A percentile compares a stretch with the other conserved stretches of the same genome.
Conservation (phyloP, 1,284 basidiomycete genomes). For the Trametes pubescens region DNA sequence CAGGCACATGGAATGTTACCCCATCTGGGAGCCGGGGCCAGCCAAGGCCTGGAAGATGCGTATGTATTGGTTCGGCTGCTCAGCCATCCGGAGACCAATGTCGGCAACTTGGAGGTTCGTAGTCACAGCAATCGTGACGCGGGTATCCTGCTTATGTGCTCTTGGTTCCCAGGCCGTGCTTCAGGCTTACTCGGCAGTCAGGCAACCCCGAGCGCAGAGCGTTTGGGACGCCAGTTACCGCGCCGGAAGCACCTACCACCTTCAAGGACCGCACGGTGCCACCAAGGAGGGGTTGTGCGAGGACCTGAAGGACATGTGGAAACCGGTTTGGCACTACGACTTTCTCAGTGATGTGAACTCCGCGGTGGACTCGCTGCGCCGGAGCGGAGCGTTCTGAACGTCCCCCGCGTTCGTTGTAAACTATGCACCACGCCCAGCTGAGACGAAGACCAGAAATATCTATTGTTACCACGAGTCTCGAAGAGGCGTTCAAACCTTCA, state of each 20-base stretch:
- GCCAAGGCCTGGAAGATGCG: slow-evolving; percentile 70
- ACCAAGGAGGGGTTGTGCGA: slow-evolving; percentile 32
- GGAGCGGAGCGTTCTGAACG: slow-evolving; percentile 1
- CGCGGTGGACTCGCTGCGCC: slow-evolving; percentile 42
- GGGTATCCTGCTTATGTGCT: slow-evolving; percentile 3
- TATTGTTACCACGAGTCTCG: no score
- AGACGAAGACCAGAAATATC: no score
- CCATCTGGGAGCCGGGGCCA: slow-evolving; percentile 68
- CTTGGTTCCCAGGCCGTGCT: slow-evolving; percentile 48
- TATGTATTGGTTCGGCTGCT: slow-evolving; percentile 60
- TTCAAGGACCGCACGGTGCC: slow-evolving; percentile 34
- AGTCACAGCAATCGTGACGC: neutral
- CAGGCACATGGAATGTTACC: slow-evolving; percentile 69
- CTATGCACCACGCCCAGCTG: no score
- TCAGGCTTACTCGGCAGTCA: slow-evolving; percentile 51
- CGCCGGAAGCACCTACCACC: slow-evolving; percentile 47
- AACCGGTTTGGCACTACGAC: slow-evolving; percentile 58
- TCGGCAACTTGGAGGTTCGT: slow-evolving; percentile 56
- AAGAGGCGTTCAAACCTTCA: no score
- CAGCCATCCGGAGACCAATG: slow-evolving; percentile 51
- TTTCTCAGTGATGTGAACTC: slow-evolving; percentile 46
- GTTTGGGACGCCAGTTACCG: slow-evolving; percentile 50
- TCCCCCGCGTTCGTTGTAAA: no score
- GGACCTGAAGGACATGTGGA: slow-evolving; percentile 52
- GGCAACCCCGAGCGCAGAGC: slow-evolving; percentile 55